Evolutionary conservation across 176 grass and related monocot genomes (phyloP), one percentile per base, ranked within the genome.

Genomic region (Oryza coarctata): DNA sequence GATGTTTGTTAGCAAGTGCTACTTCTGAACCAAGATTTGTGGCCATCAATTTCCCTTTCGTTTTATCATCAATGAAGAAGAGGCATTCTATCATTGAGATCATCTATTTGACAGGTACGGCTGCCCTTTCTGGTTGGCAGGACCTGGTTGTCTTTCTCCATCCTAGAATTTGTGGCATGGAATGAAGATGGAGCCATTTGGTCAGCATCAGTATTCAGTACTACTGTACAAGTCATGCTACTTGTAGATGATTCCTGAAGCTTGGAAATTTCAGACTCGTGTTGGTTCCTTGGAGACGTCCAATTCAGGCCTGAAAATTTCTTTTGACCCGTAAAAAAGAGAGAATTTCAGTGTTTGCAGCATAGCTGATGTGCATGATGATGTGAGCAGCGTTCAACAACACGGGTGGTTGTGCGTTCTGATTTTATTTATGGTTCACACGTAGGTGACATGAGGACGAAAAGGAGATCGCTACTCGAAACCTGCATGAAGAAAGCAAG

Each of bases 91-190:
- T 79, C 12, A 74, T 61, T 61, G 74, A 26, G 34, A 68, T 69
- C 28, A 60, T 32, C 0, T 3, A 12, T 65, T 65, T 28, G 65
- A 4, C 50, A 82, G 25, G 29, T 25, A 71, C 39, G 17, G 66
- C 40, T 78, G 74, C 28, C 17, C 2, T 77, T 74, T 86, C 26
- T 41, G 18, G 84, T 86, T 86, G 84, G 69, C 52, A 58, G 5
- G 22, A 17, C 45, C 1, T 9, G 13, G 70, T 0, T 12, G 23
- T 1, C 4, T n/a, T 49, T 28, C 12, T 14, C 41, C 3, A 44
- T 62, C 65, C 23, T 49, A 83, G 80, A 83, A 73, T 20, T 15
- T 20, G 49, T 9, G 15, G 49, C 29, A 5, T 41, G 11, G 55
- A 58, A 11, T 60, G 33, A 9, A 13, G 61, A 11, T 60, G 33